Conservation (phyloP, 257 asterid genomes). For the Anisodus acutangulus region DNA sequence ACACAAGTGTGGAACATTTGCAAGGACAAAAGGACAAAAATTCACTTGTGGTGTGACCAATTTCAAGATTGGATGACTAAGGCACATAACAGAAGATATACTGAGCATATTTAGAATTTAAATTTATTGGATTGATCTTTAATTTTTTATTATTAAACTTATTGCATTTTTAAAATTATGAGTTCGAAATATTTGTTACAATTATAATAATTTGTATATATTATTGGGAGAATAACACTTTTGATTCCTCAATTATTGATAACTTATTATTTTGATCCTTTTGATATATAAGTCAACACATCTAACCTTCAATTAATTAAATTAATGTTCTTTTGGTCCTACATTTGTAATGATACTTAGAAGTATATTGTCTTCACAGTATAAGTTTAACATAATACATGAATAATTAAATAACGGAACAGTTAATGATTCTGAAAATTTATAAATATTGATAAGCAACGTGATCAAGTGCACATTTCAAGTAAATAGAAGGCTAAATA, state of each 20-base stretch:
- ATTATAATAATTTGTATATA: neutral
- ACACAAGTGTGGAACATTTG: neutral
- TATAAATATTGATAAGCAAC: neutral
- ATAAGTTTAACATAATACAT: too few species aligned
- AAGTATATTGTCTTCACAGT: neutral
- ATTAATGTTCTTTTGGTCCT: neutral
- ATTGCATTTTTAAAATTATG: neutral
- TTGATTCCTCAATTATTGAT: neutral
- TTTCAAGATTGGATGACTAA: neutral
- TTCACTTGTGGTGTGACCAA: neutral
- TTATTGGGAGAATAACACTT: neutral
- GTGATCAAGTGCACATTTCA: neutral
- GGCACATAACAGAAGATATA: neutral
- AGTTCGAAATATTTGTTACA: neutral
- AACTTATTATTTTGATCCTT: neutral
- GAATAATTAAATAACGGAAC: neutral
- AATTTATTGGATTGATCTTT: neutral
- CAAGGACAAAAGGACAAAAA: neutral
- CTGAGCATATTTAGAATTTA: neutral
- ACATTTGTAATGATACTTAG: too few species aligned
- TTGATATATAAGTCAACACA: neutral
- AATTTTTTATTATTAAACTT: neutral
- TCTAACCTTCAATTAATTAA: neutral
- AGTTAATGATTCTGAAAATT: neutral
- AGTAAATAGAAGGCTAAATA: neutral